These are phyloP conservation scores for Colletotrichum costaricense DNA, from an alignment of 2,329 filamentous ascomycete species.

Conservation along the genomic window DNA sequence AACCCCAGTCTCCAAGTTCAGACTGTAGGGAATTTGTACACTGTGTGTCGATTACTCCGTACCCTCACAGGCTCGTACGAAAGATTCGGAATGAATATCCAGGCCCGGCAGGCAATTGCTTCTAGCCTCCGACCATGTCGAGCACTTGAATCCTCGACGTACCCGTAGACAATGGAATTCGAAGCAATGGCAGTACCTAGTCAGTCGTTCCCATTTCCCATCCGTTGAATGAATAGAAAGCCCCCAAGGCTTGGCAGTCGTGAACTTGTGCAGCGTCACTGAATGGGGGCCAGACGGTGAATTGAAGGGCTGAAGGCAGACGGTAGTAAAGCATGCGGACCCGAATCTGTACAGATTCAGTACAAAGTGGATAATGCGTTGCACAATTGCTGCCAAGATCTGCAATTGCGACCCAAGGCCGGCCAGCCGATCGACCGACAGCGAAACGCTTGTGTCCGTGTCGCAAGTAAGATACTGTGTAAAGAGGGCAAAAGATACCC, in stretches of 20 bases:
- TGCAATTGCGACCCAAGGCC: background rate
- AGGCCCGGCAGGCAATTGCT: background rate
- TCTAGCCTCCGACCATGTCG: no score
- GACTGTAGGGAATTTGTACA: background rate
- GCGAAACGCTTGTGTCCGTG: background rate
- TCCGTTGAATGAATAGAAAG: background rate
- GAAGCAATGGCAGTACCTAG: background rate
- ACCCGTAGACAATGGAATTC: background rate
- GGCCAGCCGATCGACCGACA: background rate
- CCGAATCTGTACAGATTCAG: background rate
- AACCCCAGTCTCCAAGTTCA: background rate
- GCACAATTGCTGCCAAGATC: constrained; percentile 19
- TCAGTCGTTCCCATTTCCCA: constrained; percentile 4
- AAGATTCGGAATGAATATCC: background rate
- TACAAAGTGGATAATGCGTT: background rate
- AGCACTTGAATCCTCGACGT: background rate
- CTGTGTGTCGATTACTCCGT: background rate
- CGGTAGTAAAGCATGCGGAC: background rate
- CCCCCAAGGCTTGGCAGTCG: background rate
- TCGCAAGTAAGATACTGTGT: background rate
- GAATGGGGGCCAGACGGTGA: background rate
- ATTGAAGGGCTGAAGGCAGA: background rate
- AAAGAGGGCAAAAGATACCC: background rate
- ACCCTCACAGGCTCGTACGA: background rate
- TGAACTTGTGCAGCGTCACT: background rate